Base-by-base conservation (phyloP, 2,329 filamentous ascomycete species). In the Elsinoe perseae region DNA sequence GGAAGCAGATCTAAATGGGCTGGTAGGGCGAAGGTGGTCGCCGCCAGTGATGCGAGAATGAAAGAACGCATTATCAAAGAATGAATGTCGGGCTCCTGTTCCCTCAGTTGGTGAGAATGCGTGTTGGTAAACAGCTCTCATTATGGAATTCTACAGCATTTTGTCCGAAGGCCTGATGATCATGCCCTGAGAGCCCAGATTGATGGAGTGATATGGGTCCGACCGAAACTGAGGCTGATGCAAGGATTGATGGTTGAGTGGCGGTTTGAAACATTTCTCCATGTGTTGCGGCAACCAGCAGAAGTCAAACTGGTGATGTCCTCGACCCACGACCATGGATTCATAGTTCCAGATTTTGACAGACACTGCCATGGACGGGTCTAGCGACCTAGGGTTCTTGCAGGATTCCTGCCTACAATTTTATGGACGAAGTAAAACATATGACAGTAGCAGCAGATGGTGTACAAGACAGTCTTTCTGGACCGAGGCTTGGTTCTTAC, bases 191-290 rank as follows among this genome's bases (percentile, higher is more conserved):
- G 10, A 23, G 16, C 14, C 9, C 20, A 44, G 40, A 25, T 23
- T 21, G 23, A 44, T 44, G 20, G 18, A 25, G 9, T 21, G 20
- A 23, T 18, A 44, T 44, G 40, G 40, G 40, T 25, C 40, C 10
- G 40, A 21, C 10, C 40, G 40, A 44, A 44, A 44, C 40, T 44
- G 40, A 44, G 40, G 20, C 40, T 44, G 40, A 44, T 44, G 40
- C 38, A 42, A 10, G 38, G 10, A 42, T 42, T 6, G 4, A 44
- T 44, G 40, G 40, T 44, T 44, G 40, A 25, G 21, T 44, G 40
- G 40, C 40, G 40, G 14, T 21, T 3, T 44, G 40, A 44, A 44
- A 44, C 40, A 44, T 10, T 25, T 44, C 21, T 25, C 23, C 40
- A 44, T 44, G 20, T 44, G 40, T 44, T 44, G 40, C 40, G 40